Percentiles rank a stretch among this genome's conserved stretches.
Conservation (phyloP, 2,329 filamentous ascomycete genomes). For the Parafenestella ontariensis region DNA sequence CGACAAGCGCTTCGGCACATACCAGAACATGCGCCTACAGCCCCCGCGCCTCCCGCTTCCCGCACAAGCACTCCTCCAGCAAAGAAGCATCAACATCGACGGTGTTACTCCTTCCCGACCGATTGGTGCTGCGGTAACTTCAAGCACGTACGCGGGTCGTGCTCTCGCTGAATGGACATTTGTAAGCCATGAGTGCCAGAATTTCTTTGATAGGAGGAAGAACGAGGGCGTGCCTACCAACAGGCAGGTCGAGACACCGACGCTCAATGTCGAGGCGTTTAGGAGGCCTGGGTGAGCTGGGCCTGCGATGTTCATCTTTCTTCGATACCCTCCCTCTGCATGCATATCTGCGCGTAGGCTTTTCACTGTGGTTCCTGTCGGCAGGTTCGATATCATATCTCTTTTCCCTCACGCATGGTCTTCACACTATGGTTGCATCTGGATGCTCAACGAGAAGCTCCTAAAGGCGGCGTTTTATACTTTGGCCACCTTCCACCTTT, state of each 20-base stretch:
- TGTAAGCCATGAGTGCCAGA: slow-evolving; percentile 79
- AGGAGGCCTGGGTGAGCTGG: slow-evolving; percentile 51
- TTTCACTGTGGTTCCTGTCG: slow-evolving; percentile 14
- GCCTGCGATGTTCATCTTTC: neutral
- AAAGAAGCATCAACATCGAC: slow-evolving; percentile 39
- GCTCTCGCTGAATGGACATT: slow-evolving; percentile 80
- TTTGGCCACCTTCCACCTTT: slow-evolving; percentile 10
- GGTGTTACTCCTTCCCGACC: slow-evolving; percentile 42
- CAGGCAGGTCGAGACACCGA: slow-evolving; percentile 73
- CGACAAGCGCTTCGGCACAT: slow-evolving; percentile 62
- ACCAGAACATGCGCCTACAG: slow-evolving; percentile 68
- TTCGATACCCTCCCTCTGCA: neutral
- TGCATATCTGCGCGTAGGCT: neutral
- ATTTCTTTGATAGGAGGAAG: slow-evolving; percentile 77
- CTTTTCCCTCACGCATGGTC: slow-evolving; percentile 8
- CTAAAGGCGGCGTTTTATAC: slow-evolving; percentile 15
- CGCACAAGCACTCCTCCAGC: slow-evolving; percentile 70
- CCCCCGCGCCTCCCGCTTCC: slow-evolving; percentile 73
- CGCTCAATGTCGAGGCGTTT: slow-evolving; percentile 69
- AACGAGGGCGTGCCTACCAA: slow-evolving; percentile 74
- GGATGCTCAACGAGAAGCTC: slow-evolving; percentile 9
- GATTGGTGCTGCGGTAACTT: slow-evolving; percentile 44
- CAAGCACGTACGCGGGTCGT: slow-evolving; percentile 70
- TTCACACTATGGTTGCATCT: slow-evolving; percentile 27
- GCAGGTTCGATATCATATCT: slow-evolving; percentile 28